These are phyloP conservation scores for Perilla frutescens DNA, from an alignment of 257 asterid species.

Conservation along the genomic window DNA sequence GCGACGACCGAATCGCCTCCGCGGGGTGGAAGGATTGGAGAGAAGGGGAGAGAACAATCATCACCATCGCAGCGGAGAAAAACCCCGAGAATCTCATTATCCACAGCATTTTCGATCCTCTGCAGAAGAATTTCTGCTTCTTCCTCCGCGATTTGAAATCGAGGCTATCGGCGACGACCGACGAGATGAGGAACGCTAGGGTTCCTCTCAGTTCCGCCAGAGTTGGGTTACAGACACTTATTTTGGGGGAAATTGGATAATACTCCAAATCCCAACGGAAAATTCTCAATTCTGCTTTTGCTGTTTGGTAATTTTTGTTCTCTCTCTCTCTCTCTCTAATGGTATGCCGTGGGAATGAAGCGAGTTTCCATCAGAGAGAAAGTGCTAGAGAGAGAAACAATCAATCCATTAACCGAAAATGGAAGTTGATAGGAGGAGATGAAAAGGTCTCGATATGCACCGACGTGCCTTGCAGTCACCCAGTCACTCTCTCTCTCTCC, in stretches of 20 bases:
- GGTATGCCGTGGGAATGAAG: slow-evolving; percentile 52
- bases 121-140: slow-evolving; percentile 29
- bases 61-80: slow-evolving; percentile 74
- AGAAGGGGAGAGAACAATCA: slow-evolving; percentile 78
- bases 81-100: slow-evolving; percentile 71
- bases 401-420: slow-evolving; percentile 34
- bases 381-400: slow-evolving; percentile 27
- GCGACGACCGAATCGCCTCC: slow-evolving; percentile 84
- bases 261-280: slow-evolving; percentile 34
- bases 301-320: slow-evolving; percentile 28
- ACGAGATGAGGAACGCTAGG: slow-evolving; percentile 51
- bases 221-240: background rate
- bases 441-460: slow-evolving; percentile 34
- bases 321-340: slow-evolving; percentile 44
- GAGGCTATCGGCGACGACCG: slow-evolving; percentile 37
- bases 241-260: slow-evolving; percentile 3
- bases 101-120: slow-evolving; percentile 71
- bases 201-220: slow-evolving; percentile 66
- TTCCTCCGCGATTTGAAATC: slow-evolving; percentile 43
- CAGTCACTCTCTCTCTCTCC: slow-evolving; percentile 27
- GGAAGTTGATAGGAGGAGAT: slow-evolving; percentile 27
- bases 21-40: slow-evolving; percentile 92
- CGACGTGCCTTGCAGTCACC: slow-evolving; percentile 56
- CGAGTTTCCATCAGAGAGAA: slow-evolving; percentile 44
- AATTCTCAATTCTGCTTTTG: slow-evolving; percentile 50